Percentiles rank a stretch among this genome's conserved stretches.
These are phyloP conservation scores for Pseudomonodictys pantanalensis DNA, from an alignment of 495 filamentous ascomycete genomes.

Conservation along the genomic window DNA sequence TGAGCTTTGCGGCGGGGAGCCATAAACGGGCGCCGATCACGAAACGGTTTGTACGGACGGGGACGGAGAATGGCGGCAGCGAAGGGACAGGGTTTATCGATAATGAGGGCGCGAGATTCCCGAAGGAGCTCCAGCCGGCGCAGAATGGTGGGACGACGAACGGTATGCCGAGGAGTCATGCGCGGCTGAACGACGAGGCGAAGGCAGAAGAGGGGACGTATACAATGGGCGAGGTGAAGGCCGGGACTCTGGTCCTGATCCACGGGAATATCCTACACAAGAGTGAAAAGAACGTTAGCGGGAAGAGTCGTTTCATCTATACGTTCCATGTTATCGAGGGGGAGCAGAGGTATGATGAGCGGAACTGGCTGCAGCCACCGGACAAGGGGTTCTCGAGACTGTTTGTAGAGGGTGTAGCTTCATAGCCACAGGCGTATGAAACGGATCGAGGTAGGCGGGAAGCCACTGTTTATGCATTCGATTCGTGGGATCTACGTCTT, in stretches of 20 bases:
- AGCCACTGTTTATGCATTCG: neutral
- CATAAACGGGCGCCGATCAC: conserved; percentile 64
- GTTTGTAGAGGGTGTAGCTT: conserved; percentile 32
- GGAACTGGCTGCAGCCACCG: conserved; percentile 91
- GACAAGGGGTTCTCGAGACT: conserved; percentile 71
- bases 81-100: conserved; percentile 57
- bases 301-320: conserved; percentile 87
- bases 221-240: conserved; percentile 74
- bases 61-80: conserved; percentile 45
- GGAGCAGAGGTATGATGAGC: conserved; percentile 72
- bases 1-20: conserved; percentile 78
- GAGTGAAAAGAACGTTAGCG: conserved; percentile 85
- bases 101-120: conserved; percentile 49
- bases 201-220: conserved; percentile 55
- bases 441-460: neutral
- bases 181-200: conserved; percentile 17
- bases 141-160: conserved; percentile 1
- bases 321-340: conserved; percentile 98
- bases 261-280: conserved; percentile 96
- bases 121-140: conserved; percentile 43
- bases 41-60: conserved; percentile 71
- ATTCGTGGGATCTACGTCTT: conserved; percentile 27
- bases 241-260: conserved; percentile 85
- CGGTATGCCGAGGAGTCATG: conserved; percentile 4
- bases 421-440: neutral